Conservation (phyloP, 2,329 filamentous ascomycete species). For the Anthostomella pinea region DNA sequence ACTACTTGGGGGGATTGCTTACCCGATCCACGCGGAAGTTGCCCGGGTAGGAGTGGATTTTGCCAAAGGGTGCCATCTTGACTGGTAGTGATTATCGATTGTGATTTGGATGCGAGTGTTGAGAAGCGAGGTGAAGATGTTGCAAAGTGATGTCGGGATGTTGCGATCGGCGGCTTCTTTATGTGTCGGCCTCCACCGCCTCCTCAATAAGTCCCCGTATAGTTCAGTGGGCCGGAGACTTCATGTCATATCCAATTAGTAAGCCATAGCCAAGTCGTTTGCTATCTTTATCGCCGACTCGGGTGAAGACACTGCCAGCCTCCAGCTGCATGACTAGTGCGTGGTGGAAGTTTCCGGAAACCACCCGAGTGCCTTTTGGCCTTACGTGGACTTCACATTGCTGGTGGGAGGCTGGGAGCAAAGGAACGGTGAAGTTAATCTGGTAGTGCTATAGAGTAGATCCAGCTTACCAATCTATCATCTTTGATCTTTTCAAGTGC, state of each 20-base stretch:
- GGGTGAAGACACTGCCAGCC: neutral
- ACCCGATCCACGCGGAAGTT: conserved; percentile 38
- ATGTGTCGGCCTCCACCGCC: neutral
- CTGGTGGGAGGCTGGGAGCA: too few relatives aligned
- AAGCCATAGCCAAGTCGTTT: neutral
- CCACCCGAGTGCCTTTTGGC: neutral
- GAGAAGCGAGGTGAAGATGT: conserved; percentile 1
- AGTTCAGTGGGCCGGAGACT: neutral
- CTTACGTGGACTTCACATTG: neutral
- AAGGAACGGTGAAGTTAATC: too few relatives aligned
- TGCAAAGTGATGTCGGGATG: conserved; percentile 7
- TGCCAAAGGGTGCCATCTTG: conserved; percentile 40
- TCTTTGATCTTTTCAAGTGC: too few relatives aligned
- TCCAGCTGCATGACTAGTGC: conserved; percentile 1
- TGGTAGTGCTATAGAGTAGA: too few relatives aligned
- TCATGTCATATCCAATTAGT: neutral
- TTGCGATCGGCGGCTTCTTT: conserved; percentile 8
- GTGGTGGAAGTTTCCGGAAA: neutral
- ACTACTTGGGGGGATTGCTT: conserved; percentile 20
- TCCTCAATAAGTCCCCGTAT: neutral
- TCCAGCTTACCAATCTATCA: too few relatives aligned
- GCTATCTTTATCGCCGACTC: neutral
- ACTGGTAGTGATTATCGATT: neutral
- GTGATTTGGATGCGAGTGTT: neutral
- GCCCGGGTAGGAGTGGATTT: conserved; percentile 35